Base-by-base conservation (phyloP, 768 basidiomycete genomes). In the Mrakia frigida region DNA sequence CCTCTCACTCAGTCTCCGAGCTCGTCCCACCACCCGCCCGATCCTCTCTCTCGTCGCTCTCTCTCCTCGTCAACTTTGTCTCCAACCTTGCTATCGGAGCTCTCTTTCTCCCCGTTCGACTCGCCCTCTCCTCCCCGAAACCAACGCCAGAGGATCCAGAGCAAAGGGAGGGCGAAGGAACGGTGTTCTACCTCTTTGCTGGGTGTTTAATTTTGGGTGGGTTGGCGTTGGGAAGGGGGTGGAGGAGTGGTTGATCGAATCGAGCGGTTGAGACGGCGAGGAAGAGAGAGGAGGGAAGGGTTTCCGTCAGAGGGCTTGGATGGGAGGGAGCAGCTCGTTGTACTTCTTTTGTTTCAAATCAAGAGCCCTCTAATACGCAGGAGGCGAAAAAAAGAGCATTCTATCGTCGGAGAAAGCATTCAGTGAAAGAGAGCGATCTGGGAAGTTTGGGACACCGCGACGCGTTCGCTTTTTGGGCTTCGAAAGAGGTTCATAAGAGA, bases 171-270 rank as follows among this genome's bases (percentile, higher is more conserved):
- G 90, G 91, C 79, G 90, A 92, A 80, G 94, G 94, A n/a, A 87
- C 91, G 65, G 89, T 98, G 3, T 98, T 98, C 82, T 95, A 90
- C 80, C 84, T 95, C 6, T 98, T 96, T 81, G 90, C 89, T 2
- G 86, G 80, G 0, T 80, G 90, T 18, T 84, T 95, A 43, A 78
- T 81, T 3, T 37, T 82, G 0, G 79, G 83, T 11, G 79, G 75
- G 0, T 11, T 83, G 6, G 78, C 11, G 28, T 25, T 77, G 33
- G 61, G 31, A 11, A 67, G 59, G n/a, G 70, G 70, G 9, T 73
- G 65, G 74, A 59, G 53, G 59, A 21, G 11, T 28, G 63, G 33
- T 0, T 56, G 53, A 56, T n/a, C n/a, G n/a, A n/a, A n/a, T n/a
- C n/a, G n/a, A n/a, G n/a, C n/a, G n/a, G n/a, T n/a, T n/a, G 56